phyloP scores from a whole-genome alignment of 257 asterid genomes.

The Avicennia marina region DNA sequence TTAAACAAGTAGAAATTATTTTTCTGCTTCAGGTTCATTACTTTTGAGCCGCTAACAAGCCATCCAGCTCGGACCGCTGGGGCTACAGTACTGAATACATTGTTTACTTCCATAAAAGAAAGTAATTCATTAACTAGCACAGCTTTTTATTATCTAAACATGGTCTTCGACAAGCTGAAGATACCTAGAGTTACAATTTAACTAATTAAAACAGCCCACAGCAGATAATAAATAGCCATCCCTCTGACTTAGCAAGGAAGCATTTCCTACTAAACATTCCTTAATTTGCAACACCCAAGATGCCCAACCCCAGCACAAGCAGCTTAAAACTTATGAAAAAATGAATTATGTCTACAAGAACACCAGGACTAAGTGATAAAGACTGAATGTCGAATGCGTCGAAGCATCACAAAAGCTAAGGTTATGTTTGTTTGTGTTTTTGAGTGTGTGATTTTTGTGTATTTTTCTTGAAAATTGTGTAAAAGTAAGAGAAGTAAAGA shows the following conservation, averaged over 20 bases:
- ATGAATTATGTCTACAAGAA: neutral
- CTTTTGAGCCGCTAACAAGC: neutral
- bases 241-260: neutral
- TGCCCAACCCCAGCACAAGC: neutral
- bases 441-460: too few species aligned
- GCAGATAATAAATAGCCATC: too few species aligned
- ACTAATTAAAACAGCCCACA: neutral
- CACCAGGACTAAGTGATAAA: neutral
- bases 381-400: neutral
- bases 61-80: neutral
- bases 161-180: neutral
- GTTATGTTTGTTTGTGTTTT: too few species aligned
- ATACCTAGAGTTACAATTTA: neutral
- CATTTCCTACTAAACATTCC: neutral
- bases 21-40: neutral
- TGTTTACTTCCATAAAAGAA: neutral
- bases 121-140: neutral
- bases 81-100: neutral
- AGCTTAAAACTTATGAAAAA: neutral
- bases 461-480: too few species aligned
- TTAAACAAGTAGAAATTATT: neutral
- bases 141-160: neutral
- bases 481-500: too few species aligned
- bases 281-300: neutral
- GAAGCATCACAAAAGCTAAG: too few species aligned